These are phyloP conservation scores for Xylaria bambusicola DNA, from an alignment of 495 filamentous ascomycete species.

Conservation along the genomic window DNA sequence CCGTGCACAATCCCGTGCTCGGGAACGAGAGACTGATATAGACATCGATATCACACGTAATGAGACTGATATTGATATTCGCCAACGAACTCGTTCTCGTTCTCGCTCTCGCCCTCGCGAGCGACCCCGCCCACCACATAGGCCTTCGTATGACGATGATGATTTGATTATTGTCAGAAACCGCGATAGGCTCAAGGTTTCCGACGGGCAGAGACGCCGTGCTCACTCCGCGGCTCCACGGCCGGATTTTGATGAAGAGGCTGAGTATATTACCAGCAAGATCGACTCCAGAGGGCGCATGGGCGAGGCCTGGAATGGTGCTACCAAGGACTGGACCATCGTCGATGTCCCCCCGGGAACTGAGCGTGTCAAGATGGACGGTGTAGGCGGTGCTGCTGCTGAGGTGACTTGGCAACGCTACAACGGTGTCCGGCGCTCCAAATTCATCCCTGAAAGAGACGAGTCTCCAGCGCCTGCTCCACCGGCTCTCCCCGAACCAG, in stretches of 20 bases:
- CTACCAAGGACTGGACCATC: slow-evolving; percentile 72
- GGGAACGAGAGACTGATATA: slow-evolving; percentile 51
- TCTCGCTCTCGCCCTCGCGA: slow-evolving; percentile 35
- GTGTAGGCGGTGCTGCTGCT: slow-evolving; percentile 63
- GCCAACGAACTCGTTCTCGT: slow-evolving; percentile 34
- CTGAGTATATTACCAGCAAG: slow-evolving; percentile 65
- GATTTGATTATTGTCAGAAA: slow-evolving; percentile 56
- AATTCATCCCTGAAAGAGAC: slow-evolving; percentile 62
- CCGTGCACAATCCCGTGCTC: slow-evolving; percentile 31
- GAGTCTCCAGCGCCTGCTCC: slow-evolving; percentile 23
- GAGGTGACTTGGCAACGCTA: slow-evolving; percentile 77
- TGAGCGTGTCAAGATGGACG: slow-evolving; percentile 72
- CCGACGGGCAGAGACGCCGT: slow-evolving; percentile 36
- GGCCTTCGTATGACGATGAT: slow-evolving; percentile 40
- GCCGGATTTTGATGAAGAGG: slow-evolving; percentile 55
- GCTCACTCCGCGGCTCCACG: slow-evolving; percentile 52
- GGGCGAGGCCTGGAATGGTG: slow-evolving; percentile 68
- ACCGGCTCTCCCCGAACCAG: slow-evolving; percentile 3
- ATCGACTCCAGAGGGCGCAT: slow-evolving; percentile 59
- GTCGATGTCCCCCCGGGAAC: slow-evolving; percentile 81
- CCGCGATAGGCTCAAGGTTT: slow-evolving; percentile 58
- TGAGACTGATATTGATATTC: slow-evolving; percentile 54
- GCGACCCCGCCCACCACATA: slow-evolving; percentile 31
- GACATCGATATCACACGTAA: slow-evolving; percentile 52
- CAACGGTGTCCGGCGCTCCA: slow-evolving; percentile 70